Percentiles rank a stretch among this genome's conserved stretches.
Conservation (phyloP, 257 asterid genomes). For the Solanum chmielewskii region DNA sequence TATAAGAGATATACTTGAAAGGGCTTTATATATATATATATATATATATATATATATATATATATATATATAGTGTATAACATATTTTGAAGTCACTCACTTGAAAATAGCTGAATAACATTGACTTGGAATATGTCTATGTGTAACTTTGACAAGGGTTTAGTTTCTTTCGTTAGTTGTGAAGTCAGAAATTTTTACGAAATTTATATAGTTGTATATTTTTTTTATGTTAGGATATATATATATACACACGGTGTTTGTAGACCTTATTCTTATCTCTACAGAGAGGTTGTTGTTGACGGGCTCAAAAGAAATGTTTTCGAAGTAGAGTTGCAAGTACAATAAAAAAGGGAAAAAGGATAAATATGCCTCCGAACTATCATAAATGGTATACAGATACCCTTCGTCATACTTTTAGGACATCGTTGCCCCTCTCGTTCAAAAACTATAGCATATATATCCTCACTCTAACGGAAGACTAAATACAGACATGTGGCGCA, state of each 20-base stretch:
- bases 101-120: neutral
- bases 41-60: neutral
- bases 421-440: too few species aligned
- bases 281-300: neutral
- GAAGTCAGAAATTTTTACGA: neutral
- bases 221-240: neutral
- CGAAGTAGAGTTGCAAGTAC: neutral
- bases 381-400: too few species aligned
- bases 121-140: neutral
- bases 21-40: neutral
- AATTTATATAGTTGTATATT: neutral
- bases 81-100: neutral
- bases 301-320: neutral
- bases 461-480: too few species aligned
- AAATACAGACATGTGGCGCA: too few species aligned
- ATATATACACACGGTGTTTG: neutral
- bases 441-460: too few species aligned
- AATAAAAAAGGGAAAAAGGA: neutral
- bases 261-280: neutral
- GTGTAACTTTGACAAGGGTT: neutral
- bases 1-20: neutral
- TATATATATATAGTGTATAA: neutral
- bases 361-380: too few species aligned
- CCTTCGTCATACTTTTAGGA: too few species aligned
- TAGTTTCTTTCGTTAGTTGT: neutral